Base-by-base conservation (phyloP, 305 asterid genomes). In the Rubia tinctorum region DNA sequence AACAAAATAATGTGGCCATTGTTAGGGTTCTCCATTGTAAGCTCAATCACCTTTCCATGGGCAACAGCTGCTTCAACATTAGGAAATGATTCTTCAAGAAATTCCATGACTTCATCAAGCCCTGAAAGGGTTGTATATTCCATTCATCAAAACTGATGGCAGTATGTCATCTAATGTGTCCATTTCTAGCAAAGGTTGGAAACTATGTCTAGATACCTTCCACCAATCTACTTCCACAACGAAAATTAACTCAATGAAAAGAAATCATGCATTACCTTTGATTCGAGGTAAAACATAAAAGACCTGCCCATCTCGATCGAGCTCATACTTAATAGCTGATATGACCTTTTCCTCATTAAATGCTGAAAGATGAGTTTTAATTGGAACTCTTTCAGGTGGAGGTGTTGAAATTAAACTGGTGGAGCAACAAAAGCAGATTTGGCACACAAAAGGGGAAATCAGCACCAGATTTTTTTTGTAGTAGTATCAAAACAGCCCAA, bases 341-440 rank as follows among this genome's bases (percentile, higher is more conserved):
- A 88, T 65, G 72, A 89, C 97, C 78, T 85, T 90, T 78, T 87
- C 92, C 82, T 87, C 79, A 18, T 87, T 75, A 83, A 79, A 94
- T 76, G 95, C 91, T 44, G 88, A 86, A 83, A 94, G 99, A 88
- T 90, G 95, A 45, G 98, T 90, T 82, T 79, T 88, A 82, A 94
- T 94, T 10, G 99, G 99, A 73, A 94, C 98, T 87, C 99, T 90
- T 85, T 94, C 97, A 20, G 99, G 99, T 74, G 99, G 99, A 47
- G 98, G 98, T 37, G 98, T 90, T 76, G 96, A 58, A 76, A 94
- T 94, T 83, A 94, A 86, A 85, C 99, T 94, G 91, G 82, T 81
- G 72, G 77, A 69, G 20, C 40, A 51, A 70, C 66, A 80, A 74
- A 78, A 84, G 34, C 49, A 58, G 40, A 20, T 25, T 43, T 45